Evolutionary conservation across 23 red algal species (phyloP), one percentile per base, ranked within the genome.

Genomic region (Gracilaria gracilis): DNA sequence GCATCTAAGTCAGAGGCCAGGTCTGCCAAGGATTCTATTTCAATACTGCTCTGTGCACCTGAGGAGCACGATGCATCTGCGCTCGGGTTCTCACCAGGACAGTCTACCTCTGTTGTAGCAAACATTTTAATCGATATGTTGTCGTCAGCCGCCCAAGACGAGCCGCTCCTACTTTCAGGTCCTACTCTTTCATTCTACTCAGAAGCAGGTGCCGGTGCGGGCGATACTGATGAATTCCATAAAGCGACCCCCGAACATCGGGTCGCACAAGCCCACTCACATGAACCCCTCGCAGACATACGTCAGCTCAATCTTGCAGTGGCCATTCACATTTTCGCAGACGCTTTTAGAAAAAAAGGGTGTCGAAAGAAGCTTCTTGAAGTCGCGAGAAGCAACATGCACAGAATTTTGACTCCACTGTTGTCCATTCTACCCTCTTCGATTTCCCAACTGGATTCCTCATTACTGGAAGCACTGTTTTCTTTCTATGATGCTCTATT

Each of bases 161-260:
- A 90, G 32, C 87, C 72, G 17, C 74, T 90, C 5, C 13, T 65
- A 35, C 51, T n/a, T 1, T 80, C 71, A 57, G 61, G 27, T 23
- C 38, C 51, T 51, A 47, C 58, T 51, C 57, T 90, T 50, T 80
- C 73, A 8, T 90, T 90, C 36, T 90, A 90, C 44, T 66, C 51
- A 34, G 64, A 79, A 32, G 87, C 87, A 38, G 87, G 87, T 0
- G 40, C 71, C 3, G 87, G 87, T 6, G 28, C 75, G 13, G 87
- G 53, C 25, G 87, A 90, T 66, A 36, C 87, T 20, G 73, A 80
- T 0, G 87, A 90, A n/a, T 90, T 77, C 57, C 47, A 90, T 42
- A 79, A 49, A 46, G 87, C 87, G 23, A 81, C 71, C 23, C 57
- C 76, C 15, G 65, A 72, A 24, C 82, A 73, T 39, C 36, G 61